These are phyloP conservation scores for Colletotrichum sp. DNA, from an alignment of 2,329 filamentous ascomycete genomes.

Conservation along the genomic window DNA sequence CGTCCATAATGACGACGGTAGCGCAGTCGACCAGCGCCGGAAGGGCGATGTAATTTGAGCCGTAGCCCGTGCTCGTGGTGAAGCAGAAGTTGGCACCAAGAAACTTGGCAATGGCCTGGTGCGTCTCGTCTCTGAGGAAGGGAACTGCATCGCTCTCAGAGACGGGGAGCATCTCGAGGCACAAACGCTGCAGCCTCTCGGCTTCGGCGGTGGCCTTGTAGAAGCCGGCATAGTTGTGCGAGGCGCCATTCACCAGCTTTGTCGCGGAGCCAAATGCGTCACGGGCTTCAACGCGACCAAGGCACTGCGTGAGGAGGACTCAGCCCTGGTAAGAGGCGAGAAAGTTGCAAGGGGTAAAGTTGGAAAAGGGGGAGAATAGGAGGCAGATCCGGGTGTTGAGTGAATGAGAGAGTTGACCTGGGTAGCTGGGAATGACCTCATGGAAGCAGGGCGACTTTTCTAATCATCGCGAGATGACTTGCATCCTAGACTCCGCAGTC, in stretches of 20 bases:
- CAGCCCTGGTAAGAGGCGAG: background rate
- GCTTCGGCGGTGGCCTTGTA: background rate
- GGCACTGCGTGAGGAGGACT: background rate
- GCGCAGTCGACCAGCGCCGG: constrained; percentile 5
- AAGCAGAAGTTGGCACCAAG: constrained; percentile 15
- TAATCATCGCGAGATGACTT: background rate
- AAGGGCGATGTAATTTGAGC: constrained; percentile 20
- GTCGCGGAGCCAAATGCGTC: background rate
- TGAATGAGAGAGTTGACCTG: background rate
- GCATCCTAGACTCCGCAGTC: background rate
- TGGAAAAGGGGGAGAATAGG: background rate
- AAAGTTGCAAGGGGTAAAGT: background rate
- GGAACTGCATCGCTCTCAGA: constrained; percentile 8
- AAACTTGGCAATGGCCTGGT: constrained; percentile 4
- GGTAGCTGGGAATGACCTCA: background rate
- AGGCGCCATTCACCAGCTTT: constrained; percentile 10
- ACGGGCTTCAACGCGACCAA: background rate
- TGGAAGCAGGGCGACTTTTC: background rate
- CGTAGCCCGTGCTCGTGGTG: constrained; percentile 20
- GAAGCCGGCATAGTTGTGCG: constrained; percentile 22
- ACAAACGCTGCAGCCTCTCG: constrained; percentile 14
- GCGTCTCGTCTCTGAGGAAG: background rate
- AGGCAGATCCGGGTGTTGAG: background rate
- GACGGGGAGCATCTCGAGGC: constrained; percentile 16
- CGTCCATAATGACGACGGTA: constrained; percentile 13